Evolutionary conservation across 371 early-diverging fungal genomes (phyloP), one percentile per base, ranked within the genome.

Genomic region (Mucor mucedo): DNA sequence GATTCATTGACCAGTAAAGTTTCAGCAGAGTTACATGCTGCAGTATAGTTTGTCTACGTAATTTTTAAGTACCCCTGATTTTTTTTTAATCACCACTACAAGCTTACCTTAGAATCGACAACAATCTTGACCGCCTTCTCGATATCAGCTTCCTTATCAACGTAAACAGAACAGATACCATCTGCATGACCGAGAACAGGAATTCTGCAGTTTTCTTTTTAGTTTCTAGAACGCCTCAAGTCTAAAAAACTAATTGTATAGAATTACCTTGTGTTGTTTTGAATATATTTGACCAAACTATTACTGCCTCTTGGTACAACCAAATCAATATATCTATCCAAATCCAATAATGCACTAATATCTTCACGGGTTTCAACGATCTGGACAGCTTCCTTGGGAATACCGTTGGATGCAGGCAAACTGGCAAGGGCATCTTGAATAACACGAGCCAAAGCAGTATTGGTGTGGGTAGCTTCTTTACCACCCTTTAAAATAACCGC

Each of bases 171-270:
- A 79, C 97, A 97, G 60, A 98, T 75, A 42, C 98, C 98, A 76
- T 98, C 97, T 35, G 98, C 98, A 70, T 98, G 98, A 50, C 98
- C 97, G 45, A 98, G 86, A 5, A 98, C 98, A n/a, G 98, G 97
- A 61, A 97, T 98, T 63, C 96, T 88, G 35, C n/a, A 53, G 29
- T 39, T 44, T 41, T 0, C 29, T 10, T 35, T 29, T n/a, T 56
- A 41, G 14, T 39, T 13, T 27, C 21, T 21, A 21, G 21, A 21
- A 21, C 21, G 21, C 21, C 21, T 21, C 1, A 21, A 21, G 21
- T 21, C 21, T 21, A 21, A 21, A 21, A 21, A 21, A 21, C 21
- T 21, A 21, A 21, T 21, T 21, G 21, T 21, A 21, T 21, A 21
- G 21, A 35, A 35, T 67, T 82, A 88, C 89, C 89, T 88, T 35